phyloP scores from a whole-genome alignment of 352 stramenopile species.

The Phytophthora cactorum region DNA sequence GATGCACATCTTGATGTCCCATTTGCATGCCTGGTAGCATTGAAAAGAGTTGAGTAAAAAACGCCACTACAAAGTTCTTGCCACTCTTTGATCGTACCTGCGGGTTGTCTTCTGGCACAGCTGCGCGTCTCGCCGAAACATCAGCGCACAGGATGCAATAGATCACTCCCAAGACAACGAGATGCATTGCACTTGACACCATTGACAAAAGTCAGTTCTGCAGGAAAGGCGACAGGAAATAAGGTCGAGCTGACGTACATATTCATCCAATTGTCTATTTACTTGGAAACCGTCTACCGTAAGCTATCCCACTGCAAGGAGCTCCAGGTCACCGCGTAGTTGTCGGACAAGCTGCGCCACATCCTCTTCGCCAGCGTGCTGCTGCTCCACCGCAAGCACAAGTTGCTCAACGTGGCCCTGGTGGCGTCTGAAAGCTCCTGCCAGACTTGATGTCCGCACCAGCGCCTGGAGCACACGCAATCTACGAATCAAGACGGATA shows the following conservation, averaged over 20 bases:
- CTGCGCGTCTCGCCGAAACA: conserved; percentile 1
- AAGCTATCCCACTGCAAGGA: conserved; percentile 50
- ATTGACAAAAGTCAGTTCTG: neutral
- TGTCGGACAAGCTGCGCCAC: conserved; percentile 51
- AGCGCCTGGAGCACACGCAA: conserved; percentile 60
- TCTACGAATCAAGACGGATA: conserved; percentile 9
- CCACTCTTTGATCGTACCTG: conserved; percentile 34
- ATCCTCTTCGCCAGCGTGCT: conserved; percentile 40
- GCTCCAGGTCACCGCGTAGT: conserved; percentile 62
- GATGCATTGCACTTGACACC: neutral
- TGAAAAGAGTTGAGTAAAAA: neutral
- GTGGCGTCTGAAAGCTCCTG: conserved; percentile 46
- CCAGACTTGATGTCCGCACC: conserved; percentile 44
- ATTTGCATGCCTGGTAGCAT: conserved; percentile 51
- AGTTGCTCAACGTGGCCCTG: conserved; percentile 36
- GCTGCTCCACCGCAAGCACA: conserved; percentile 33
- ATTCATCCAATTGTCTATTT: conserved; percentile 27
- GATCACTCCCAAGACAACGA: conserved; percentile 5
- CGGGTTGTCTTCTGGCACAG: conserved; percentile 36
- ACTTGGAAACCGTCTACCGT: conserved; percentile 22
- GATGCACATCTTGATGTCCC: conserved; percentile 66
- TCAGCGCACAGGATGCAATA: neutral
- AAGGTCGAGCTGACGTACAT: conserved; percentile 25
- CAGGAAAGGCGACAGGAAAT: conserved; percentile 7
- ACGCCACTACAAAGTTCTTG: neutral